Conservation (phyloP, 176 grass and related monocot species). For the Oryza rufipogon region DNA sequence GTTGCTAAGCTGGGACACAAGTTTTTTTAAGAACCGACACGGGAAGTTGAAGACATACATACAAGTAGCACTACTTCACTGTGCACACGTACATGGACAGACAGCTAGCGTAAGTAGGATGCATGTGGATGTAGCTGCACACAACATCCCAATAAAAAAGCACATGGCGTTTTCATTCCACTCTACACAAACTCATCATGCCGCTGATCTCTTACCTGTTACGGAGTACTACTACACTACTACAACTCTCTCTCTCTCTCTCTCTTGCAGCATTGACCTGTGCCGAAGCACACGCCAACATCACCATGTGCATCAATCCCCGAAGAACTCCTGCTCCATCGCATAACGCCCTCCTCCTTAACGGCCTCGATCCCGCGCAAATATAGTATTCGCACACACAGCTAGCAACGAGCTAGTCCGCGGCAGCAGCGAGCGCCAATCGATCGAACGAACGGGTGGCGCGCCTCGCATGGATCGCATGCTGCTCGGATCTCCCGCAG, state of each 20-base stretch:
- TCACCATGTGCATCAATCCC: slow-evolving; percentile 43
- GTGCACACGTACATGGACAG: background rate
- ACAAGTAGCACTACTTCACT: background rate
- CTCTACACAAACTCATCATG: background rate
- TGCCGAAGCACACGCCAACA: slow-evolving; percentile 43
- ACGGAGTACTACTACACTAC: background rate
- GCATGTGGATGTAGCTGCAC: slow-evolving; percentile 1
- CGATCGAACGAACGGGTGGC: background rate
- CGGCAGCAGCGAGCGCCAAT: slow-evolving; percentile 14
- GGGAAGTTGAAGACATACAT: background rate
- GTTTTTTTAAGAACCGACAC: background rate
- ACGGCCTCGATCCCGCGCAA: slow-evolving; percentile 29
- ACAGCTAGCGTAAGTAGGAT: slow-evolving; percentile 38
- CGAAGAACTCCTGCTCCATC: background rate
- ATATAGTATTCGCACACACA: slow-evolving; percentile 8
- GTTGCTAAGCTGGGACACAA: background rate
- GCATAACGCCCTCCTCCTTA: background rate
- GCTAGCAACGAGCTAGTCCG: slow-evolving; percentile 1
- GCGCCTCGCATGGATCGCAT: slow-evolving; percentile 21
- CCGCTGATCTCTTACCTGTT: background rate
- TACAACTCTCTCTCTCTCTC: background rate
- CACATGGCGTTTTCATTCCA: slow-evolving; percentile 16
- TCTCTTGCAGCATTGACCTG: slow-evolving; percentile 40
- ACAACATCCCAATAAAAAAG: slow-evolving; percentile 27
- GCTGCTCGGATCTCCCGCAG: slow-evolving; percentile 45